A percentile compares a stretch with the other conserved stretches of the same genome.
Conservation (phyloP, 352 stramenopile genomes). For the Phytophthora uliginosa region DNA sequence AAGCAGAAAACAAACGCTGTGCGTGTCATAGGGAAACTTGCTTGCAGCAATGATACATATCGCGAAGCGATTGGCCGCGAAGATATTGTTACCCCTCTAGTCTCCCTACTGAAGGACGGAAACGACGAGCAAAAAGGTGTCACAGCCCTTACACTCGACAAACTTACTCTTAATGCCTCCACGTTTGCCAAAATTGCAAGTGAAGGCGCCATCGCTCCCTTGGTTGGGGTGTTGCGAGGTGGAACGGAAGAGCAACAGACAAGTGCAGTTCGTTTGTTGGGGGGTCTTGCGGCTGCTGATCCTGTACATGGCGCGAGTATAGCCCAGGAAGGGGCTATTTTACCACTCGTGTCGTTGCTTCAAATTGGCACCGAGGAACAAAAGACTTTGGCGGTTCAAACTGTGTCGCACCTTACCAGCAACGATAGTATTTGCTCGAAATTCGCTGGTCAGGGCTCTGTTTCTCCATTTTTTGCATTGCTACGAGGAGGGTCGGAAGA, state of each 20-base stretch:
- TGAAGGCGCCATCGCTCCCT: background rate
- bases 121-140: background rate
- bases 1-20: background rate
- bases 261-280: background rate
- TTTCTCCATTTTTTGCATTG: background rate
- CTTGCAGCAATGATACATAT: background rate
- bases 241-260: background rate
- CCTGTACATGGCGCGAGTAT: background rate
- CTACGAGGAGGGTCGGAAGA: background rate
- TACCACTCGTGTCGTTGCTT: background rate
- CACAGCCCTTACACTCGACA: background rate
- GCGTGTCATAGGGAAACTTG: background rate
- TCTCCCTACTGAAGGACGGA: background rate
- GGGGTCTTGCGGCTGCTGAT: background rate
- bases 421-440: background rate
- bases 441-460: background rate
- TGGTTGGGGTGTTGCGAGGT: background rate
- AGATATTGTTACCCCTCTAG: background rate
- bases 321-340: background rate
- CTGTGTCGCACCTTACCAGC: background rate
- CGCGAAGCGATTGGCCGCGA: background rate
- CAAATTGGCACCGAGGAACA: background rate
- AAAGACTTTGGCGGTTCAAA: background rate
- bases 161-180: background rate
- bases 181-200: background rate